Evolutionary conservation across 371 early-diverging fungal genomes (phyloP).

Genomic region (Smittium mucronatum): DNA sequence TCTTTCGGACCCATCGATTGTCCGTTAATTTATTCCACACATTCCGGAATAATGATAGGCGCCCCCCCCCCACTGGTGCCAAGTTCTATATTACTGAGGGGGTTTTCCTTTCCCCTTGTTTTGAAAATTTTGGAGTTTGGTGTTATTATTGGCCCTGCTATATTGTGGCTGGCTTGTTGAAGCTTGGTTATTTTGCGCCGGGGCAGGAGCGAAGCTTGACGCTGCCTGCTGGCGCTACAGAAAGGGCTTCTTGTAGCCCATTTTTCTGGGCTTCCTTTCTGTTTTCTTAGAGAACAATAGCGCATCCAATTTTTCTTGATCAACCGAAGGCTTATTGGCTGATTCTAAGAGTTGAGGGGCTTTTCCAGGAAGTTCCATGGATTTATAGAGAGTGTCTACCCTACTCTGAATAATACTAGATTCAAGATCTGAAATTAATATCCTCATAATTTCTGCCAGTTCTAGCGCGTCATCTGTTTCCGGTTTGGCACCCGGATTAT

Average conservation of each 20-base stretch:
- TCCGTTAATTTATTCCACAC: neutral
- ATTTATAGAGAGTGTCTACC: neutral
- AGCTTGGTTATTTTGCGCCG: conserved; percentile 1
- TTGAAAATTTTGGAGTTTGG: neutral
- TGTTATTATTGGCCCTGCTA: neutral
- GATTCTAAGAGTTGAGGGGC: neutral
- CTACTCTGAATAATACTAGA: neutral
- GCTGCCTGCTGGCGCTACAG: neutral
- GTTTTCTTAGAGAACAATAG: neutral
- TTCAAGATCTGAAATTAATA: neutral
- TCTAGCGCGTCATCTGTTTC: neutral
- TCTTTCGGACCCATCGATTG: neutral
- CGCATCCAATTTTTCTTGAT: neutral
- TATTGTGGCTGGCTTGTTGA: neutral
- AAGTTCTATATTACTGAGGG: neutral
- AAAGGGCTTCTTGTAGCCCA: neutral
- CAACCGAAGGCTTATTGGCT: neutral
- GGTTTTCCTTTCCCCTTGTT: neutral
- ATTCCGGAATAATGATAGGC: neutral
- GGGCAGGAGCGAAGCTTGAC: neutral
- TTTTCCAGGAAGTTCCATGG: neutral
- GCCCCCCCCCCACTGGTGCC: neutral
- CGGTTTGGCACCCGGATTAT: neutral
- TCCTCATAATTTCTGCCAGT: neutral
- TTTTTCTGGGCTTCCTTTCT: neutral